Percentiles rank a stretch among this genome's conserved stretches.
These are phyloP conservation scores for Laguncularia racemosa DNA, from an alignment of 345 rosid species.

Conservation along the genomic window DNA sequence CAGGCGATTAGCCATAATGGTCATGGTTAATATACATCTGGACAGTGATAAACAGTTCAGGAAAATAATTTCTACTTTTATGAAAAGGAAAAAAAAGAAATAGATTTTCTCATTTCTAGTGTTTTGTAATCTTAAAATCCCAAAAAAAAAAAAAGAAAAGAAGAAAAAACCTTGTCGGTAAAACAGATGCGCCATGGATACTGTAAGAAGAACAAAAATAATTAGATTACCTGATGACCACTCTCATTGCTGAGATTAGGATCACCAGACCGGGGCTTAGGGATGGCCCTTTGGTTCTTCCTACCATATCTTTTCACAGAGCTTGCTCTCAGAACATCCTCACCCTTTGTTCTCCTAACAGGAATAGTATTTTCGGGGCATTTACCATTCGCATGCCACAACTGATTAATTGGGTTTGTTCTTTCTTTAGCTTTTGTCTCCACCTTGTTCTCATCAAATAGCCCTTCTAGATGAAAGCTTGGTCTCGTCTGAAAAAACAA, in stretches of 20 bases:
- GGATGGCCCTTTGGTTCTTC: constrained; percentile 74
- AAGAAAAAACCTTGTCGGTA: too few relatives aligned
- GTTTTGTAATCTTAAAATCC: too few relatives aligned
- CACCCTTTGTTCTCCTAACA: constrained; percentile 74
- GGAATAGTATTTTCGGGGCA: constrained; percentile 82
- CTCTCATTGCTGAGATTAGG: constrained; percentile 75
- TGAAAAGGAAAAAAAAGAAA: too few relatives aligned
- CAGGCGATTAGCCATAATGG: too few relatives aligned
- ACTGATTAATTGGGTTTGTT: constrained; percentile 53
- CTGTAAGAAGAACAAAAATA: background rate
- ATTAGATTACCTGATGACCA: constrained; percentile 77
- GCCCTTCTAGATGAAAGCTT: constrained; percentile 76
- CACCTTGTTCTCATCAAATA: constrained; percentile 69
- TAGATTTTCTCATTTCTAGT: too few relatives aligned
- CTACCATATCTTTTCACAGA: constrained; percentile 89
- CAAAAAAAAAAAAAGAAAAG: too few relatives aligned
- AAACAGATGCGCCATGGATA: too few relatives aligned
- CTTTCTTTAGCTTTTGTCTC: constrained; percentile 36
- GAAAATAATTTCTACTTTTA: too few relatives aligned
- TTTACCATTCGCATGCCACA: constrained; percentile 73
- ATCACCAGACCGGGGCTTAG: constrained; percentile 85
- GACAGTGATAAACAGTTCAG: too few relatives aligned
- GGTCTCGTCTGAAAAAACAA: constrained; percentile 67
- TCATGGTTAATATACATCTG: too few relatives aligned
- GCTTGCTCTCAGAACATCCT: constrained; percentile 91